Percentiles rank a stretch among this genome's conserved stretches.
phyloP scores from a whole-genome alignment of 164 flowering plant species.

The Aristolochia fimbriata region DNA sequence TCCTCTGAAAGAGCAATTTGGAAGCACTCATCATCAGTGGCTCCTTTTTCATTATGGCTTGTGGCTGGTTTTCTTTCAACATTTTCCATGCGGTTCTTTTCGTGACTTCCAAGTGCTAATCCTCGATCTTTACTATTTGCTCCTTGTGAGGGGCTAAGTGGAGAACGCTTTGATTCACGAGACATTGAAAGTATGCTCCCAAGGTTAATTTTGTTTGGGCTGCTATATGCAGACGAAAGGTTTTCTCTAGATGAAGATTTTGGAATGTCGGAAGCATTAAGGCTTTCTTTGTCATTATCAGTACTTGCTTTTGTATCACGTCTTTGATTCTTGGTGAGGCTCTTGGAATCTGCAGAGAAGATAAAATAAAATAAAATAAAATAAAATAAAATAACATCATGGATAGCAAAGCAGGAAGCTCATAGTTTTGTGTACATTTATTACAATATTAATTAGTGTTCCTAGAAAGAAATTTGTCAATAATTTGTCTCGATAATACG shows the following conservation, averaged over 20 bases:
- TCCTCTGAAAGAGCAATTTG: conserved; percentile 8
- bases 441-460: too few species aligned
- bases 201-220: conserved; percentile 7
- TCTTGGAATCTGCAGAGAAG: conserved; percentile 8
- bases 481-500: too few species aligned
- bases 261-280: conserved; percentile 1
- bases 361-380: background rate
- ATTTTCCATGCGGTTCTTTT: conserved; percentile 1
- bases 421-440: too few species aligned
- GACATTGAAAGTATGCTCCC: background rate
- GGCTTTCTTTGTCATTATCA: conserved; percentile 10
- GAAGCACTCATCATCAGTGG: conserved; percentile 4
- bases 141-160: conserved; percentile 3
- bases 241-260: conserved; percentile 15
- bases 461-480: too few species aligned
- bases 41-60: conserved; percentile 4
- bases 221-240: conserved; percentile 4
- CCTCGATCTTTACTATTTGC: conserved; percentile 6
- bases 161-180: conserved; percentile 2
- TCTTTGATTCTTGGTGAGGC: conserved; percentile 3
- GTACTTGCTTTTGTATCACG: conserved; percentile 6
- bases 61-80: conserved; percentile 9
- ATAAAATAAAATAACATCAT: too few species aligned
- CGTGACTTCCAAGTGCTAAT: conserved; percentile 5
- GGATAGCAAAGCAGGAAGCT: too few species aligned